Evolutionary conservation across 257 asterid genomes (phyloP).

Genomic region (Plectranthus barbatus): DNA sequence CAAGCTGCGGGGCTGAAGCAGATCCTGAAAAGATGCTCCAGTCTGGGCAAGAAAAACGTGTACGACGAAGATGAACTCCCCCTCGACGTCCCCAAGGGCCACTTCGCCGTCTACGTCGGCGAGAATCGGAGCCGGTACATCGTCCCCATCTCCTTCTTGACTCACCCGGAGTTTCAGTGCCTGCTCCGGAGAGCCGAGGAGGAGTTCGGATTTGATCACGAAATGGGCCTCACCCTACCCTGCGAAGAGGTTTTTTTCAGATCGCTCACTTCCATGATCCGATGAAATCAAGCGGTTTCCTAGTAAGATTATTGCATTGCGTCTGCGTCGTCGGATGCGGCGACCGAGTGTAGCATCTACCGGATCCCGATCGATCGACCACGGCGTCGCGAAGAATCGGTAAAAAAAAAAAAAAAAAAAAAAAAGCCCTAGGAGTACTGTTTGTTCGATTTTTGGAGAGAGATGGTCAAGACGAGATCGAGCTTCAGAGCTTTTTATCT

Average conservation of each 20-base stretch:
- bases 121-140: slow-evolving; percentile 34
- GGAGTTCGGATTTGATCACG: slow-evolving; percentile 43
- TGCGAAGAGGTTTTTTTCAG: slow-evolving; percentile 39
- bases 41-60: slow-evolving; percentile 31
- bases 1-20: slow-evolving; percentile 30
- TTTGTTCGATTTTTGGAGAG: slow-evolving; percentile 7
- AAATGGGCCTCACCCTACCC: slow-evolving; percentile 39
- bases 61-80: slow-evolving; percentile 32
- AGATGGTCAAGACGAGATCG: slow-evolving; percentile 24
- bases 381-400: too few relatives aligned
- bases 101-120: slow-evolving; percentile 44
- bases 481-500: background rate
- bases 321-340: too few relatives aligned
- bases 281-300: background rate
- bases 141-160: slow-evolving; percentile 39
- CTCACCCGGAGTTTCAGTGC: slow-evolving; percentile 41
- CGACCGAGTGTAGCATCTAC: too few relatives aligned
- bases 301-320: too few relatives aligned
- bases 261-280: slow-evolving; percentile 27
- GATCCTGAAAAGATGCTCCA: slow-evolving; percentile 37
- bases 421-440: too few relatives aligned
- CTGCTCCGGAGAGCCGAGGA: slow-evolving; percentile 38
- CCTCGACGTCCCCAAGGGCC: slow-evolving; percentile 42
- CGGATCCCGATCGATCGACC: too few relatives aligned
- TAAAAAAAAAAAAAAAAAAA: too few relatives aligned